Conservation (phyloP, 352 stramenopile species). For the Globisporangium takayamanum region DNA sequence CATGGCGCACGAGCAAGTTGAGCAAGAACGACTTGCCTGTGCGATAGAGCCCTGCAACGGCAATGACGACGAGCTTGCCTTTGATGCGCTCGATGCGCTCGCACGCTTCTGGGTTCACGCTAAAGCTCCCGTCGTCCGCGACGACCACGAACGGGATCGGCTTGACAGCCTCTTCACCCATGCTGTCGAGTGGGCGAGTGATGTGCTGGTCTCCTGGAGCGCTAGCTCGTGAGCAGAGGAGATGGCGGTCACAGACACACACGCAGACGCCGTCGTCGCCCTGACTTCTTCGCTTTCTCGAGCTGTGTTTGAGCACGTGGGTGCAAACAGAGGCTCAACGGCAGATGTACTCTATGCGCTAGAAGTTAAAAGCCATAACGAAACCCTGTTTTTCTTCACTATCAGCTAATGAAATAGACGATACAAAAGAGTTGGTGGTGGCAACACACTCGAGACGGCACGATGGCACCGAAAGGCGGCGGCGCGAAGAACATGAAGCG, state of each 20-base stretch:
- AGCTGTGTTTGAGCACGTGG: too few species aligned
- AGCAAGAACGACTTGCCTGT: constrained; percentile 90
- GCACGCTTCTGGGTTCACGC: constrained; percentile 69
- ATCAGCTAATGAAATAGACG: not conserved
- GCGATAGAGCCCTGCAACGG: constrained; percentile 82
- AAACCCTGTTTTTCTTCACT: not conserved
- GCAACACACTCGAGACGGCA: not conserved
- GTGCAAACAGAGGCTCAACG: too few species aligned
- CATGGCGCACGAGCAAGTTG: constrained; percentile 74
- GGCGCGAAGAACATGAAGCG: constrained; percentile 13
- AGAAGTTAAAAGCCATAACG: too few species aligned
- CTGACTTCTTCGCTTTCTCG: too few species aligned
- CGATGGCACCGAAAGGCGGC: not conserved
- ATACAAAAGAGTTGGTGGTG: not conserved
- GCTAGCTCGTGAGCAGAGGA: too few species aligned
- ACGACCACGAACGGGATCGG: constrained; percentile 81
- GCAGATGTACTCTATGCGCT: too few species aligned
- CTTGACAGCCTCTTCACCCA: constrained; percentile 32
- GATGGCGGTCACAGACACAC: too few species aligned
- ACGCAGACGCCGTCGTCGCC: too few species aligned
- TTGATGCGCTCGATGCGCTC: constrained; percentile 63
- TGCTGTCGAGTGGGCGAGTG: constrained; percentile 2
- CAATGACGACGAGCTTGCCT: constrained; percentile 78
- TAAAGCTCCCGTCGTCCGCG: constrained; percentile 70
- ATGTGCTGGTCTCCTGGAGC: not conserved